These are phyloP conservation scores for Nepenthes mirabilis DNA, from an alignment of 148 eudicot genomes.

Conservation along the genomic window DNA sequence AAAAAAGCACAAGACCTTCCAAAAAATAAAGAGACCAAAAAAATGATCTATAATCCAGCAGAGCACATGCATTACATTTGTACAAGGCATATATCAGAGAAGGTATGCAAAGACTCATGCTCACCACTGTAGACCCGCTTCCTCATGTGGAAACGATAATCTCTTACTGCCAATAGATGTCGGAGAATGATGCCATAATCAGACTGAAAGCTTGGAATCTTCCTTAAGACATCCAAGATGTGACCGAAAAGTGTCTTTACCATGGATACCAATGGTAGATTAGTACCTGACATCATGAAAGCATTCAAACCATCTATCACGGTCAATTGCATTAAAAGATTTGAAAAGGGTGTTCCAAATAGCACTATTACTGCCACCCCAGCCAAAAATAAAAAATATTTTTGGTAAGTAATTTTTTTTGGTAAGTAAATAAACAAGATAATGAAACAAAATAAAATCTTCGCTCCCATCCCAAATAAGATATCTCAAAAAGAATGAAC, in stretches of 20 bases:
- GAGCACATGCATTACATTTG: neutral
- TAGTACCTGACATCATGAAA: constrained; percentile 28
- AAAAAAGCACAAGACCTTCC: constrained; percentile 60
- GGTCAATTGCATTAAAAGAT: no score
- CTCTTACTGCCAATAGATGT: constrained; percentile 49
- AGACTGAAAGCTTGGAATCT: constrained; percentile 75
- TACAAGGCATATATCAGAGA: neutral
- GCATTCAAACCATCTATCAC: no score
- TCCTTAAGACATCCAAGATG: constrained; percentile 63
- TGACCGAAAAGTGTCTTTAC: constrained; percentile 69
- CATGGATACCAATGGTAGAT: constrained; percentile 50
- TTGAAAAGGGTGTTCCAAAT: no score
- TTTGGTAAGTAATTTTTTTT: no score
- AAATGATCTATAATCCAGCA: neutral
- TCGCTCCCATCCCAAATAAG: no score
- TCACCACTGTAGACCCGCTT: constrained; percentile 65
- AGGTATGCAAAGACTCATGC: constrained; percentile 14
- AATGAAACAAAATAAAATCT: no score
- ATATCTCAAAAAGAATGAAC: no score
- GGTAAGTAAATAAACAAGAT: no score
- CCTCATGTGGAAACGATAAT: constrained; percentile 69
- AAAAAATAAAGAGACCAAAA: constrained; percentile 8
- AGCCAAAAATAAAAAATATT: no score
- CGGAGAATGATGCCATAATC: constrained; percentile 78
- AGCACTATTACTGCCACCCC: no score